Base-by-base conservation (phyloP, 2,329 filamentous ascomycete species). In the Gnomoniopsis smithogilvyi region DNA sequence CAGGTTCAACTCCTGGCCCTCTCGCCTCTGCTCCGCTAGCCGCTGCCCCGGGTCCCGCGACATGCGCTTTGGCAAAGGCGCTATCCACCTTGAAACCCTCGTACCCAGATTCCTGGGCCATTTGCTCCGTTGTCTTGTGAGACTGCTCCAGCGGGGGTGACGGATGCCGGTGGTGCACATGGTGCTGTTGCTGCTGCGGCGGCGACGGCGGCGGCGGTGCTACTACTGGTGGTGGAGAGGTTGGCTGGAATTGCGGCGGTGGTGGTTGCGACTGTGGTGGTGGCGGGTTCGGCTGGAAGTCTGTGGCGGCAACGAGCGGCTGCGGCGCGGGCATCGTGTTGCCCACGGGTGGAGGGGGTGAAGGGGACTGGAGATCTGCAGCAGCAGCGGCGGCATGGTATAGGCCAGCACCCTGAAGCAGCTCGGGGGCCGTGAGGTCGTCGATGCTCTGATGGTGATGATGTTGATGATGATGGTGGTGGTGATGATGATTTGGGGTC, bases 1-100 rank as follows among this genome's bases (percentile, higher is more conserved):
- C 11, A 85, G 73, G 69, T 86, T 85, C 21, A 86, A 77, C 47
- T 69, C 69, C 66, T 84, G 80, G 45, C 83, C 80, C 8, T 76
- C 74, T 17, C 80, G 78, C 17, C 83, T 78, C 71, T 85, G 82
- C 24, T 76, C 70, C 1, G 81, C 80, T 2, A 76, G 74, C 3
- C 82, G 78, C 62, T 77, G 70, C 38, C 81, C 81, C 1, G 73
- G 67, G 61, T 83, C 78, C 26, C 71, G 69, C 3, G 79, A 76
- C n/a, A 86, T 71, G 43, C 79, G 77, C 70, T 79, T 82, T n/a
- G n/a, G 80, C 80, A 12, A 85, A 72, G 0, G 79, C 77, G 66
- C 80, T 83, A 67, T 84, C 81, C 24, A 82, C 75, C 38, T 75
- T 73, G 24, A 84, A 72, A 2, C 70, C 67, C 7, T 65, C 61